Evolutionary conservation across 495 filamentous ascomycete species (phyloP).

Genomic region (Aspergillus diversus): DNA sequence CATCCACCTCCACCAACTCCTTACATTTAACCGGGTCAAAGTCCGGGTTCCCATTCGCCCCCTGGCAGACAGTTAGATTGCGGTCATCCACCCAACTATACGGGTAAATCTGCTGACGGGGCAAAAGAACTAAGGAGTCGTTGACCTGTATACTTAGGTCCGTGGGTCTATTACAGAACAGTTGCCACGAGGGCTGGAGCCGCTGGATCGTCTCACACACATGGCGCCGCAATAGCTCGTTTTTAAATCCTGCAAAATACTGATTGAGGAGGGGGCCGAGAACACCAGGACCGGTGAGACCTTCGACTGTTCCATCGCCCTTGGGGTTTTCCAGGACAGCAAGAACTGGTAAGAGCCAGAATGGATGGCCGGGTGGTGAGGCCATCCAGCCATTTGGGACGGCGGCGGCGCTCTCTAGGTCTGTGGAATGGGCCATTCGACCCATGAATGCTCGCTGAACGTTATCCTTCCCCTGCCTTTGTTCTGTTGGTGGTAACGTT

Average conservation of each 20-base stretch:
- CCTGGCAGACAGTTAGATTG: constrained; percentile 19
- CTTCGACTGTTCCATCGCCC: constrained; percentile 27
- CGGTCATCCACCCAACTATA: constrained; percentile 29
- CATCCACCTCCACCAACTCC: constrained; percentile 23
- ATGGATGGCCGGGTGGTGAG: constrained; percentile 29
- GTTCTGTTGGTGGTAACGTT: no score
- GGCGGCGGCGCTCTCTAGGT: constrained; percentile 21
- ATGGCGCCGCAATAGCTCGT: constrained; percentile 11
- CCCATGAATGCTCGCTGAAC: constrained; percentile 27
- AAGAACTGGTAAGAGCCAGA: constrained; percentile 29
- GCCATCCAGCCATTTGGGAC: constrained; percentile 34
- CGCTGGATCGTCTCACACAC: constrained; percentile 19
- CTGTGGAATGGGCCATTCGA: constrained; percentile 24
- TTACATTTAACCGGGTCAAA: constrained; percentile 30
- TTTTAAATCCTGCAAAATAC: constrained; percentile 14
- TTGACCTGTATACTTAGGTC: not conserved
- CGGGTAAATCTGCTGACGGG: constrained; percentile 26
- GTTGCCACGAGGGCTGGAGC: constrained; percentile 15
- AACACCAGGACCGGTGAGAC: constrained; percentile 25
- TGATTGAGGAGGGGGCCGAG: constrained; percentile 21
- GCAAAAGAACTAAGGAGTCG: constrained; percentile 21
- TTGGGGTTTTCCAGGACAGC: constrained; percentile 26
- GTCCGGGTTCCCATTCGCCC: constrained; percentile 17
- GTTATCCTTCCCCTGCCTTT: not conserved
- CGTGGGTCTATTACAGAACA: constrained; percentile 17